Percentiles rank a stretch among this genome's conserved stretches.
Evolutionary conservation across 176 grass and related monocot species (phyloP).

Genomic region (barley (Hordeum vulgare)): MorexV3_pseudomolecules_assembly NC_058518.1:431095757-431096256

Average conservation of each 20-base stretch:
- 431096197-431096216: slow-evolving; percentile 18
- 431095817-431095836: slow-evolving; percentile 2
- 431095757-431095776: slow-evolving; percentile 53
- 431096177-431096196: slow-evolving; percentile 6
- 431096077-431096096: background rate
- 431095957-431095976: slow-evolving; percentile 8
- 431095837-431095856: background rate
- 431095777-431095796: slow-evolving; percentile 81
- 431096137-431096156: background rate
- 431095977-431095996: background rate
- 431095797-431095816: slow-evolving; percentile 19
- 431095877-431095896: background rate
- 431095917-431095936: background rate
- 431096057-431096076: background rate
- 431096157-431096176: slow-evolving; percentile 16
- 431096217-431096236: background rate
- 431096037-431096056: background rate
- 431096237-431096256: slow-evolving; percentile 23
- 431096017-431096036: background rate
- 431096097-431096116: background rate
- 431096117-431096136: too few relatives aligned
- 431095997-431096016: background rate
- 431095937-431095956: background rate
- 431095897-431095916: background rate
- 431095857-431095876: background rate